These are phyloP conservation scores for Sonneratia alba DNA, from an alignment of 345 rosid genomes.

Conservation along the genomic window DNA sequence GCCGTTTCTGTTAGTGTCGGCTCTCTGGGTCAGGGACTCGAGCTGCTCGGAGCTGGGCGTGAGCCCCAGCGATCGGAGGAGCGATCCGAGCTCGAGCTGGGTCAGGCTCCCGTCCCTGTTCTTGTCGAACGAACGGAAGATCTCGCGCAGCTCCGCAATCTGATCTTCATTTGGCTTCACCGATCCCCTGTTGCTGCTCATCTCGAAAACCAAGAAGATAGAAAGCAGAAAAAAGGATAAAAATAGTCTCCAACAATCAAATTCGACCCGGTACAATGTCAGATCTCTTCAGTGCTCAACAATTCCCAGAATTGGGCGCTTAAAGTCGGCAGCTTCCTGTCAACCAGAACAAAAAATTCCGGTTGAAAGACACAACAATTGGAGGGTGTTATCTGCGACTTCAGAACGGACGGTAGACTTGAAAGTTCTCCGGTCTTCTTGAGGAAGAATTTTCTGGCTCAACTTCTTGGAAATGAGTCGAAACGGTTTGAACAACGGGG, in stretches of 20 bases:
- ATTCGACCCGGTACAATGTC: neutral
- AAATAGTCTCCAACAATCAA: neutral
- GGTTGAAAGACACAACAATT: too few relatives aligned
- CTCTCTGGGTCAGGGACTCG: conserved; percentile 57
- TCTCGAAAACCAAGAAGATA: neutral
- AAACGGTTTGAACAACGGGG: too few relatives aligned
- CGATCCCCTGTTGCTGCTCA: conserved; percentile 34
- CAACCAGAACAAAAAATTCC: too few relatives aligned
- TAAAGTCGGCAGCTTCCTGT: too few relatives aligned
- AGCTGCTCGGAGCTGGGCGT: conserved; percentile 70
- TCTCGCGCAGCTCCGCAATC: conserved; percentile 63
- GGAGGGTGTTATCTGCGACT: too few relatives aligned
- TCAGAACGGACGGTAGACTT: too few relatives aligned
- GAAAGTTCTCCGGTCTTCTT: too few relatives aligned
- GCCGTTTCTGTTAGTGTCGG: conserved; percentile 78
- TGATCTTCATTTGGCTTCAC: conserved; percentile 69
- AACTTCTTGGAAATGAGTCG: too few relatives aligned
- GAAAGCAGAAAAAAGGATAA: neutral
- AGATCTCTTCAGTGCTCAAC: neutral
- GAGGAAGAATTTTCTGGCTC: too few relatives aligned
- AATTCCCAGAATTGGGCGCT: neutral
- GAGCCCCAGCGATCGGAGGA: conserved; percentile 64
- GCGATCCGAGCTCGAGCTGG: conserved; percentile 77
- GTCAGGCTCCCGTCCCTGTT: conserved; percentile 87
- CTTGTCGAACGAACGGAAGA: conserved; percentile 75